phyloP scores from a whole-genome alignment of 1,284 basidiomycete genomes.

The Lentinula novae-zelandiae region DNA sequence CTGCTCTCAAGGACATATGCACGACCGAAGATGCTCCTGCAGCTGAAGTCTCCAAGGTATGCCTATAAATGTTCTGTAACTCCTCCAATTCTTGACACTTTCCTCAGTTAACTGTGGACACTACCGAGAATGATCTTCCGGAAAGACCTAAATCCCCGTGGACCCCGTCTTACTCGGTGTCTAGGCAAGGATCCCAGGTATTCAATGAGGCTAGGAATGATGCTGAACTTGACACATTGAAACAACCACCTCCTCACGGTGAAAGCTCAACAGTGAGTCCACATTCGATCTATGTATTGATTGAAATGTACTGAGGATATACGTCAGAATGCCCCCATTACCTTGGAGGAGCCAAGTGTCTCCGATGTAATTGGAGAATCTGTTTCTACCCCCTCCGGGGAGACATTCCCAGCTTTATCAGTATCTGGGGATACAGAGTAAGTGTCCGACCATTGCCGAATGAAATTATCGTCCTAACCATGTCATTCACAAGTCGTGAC shows the following conservation, averaged over 20 bases:
- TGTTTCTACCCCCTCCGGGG: background rate
- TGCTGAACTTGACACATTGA: constrained; percentile 1
- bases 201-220: constrained; percentile 5
- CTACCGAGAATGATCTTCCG: background rate
- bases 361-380: background rate
- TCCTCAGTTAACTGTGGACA: constrained; percentile 7
- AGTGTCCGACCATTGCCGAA: background rate
- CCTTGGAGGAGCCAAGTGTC: constrained; percentile 1
- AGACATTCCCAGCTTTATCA: constrained; percentile 6
- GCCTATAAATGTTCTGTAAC: background rate
- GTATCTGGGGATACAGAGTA: constrained; percentile 5
- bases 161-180: constrained; percentile 25
- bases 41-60: background rate
- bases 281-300: background rate
- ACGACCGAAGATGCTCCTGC: background rate
- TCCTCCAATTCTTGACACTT: background rate
- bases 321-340: background rate
- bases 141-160: constrained; percentile 21
- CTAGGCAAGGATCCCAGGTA: constrained; percentile 16
- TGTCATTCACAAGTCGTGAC: constrained; percentile 7
- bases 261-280: background rate
- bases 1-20: background rate
- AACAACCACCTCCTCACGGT: constrained; percentile 6
- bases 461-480: background rate
- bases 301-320: background rate